These are phyloP conservation scores for Globisporangium splendens DNA, from an alignment of 352 stramenopile species.

Conservation along the genomic window DNA sequence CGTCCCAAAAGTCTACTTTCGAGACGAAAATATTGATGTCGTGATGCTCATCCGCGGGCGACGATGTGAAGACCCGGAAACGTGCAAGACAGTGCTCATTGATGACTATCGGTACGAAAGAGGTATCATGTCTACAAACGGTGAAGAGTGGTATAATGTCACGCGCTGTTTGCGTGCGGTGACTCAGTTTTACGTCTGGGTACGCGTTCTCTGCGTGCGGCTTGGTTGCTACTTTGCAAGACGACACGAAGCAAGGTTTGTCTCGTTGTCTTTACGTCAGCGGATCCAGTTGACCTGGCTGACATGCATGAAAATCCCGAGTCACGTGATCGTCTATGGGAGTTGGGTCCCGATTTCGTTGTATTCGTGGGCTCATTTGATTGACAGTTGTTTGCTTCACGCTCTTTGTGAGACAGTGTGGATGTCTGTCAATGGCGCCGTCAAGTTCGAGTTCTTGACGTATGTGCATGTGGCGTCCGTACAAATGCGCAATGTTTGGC, in stretches of 20 bases:
- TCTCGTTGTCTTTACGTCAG: background rate
- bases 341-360: constrained; percentile 16
- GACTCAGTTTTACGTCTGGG: constrained; percentile 31
- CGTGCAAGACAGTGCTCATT: constrained; percentile 2
- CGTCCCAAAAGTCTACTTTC: background rate
- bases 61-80: background rate
- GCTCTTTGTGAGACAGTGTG: constrained; percentile 12
- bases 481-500: constrained; percentile 18
- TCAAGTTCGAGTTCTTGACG: constrained; percentile 13
- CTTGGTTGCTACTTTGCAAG: constrained; percentile 10
- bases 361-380: constrained; percentile 14
- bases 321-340: constrained; percentile 20
- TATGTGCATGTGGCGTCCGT: constrained; percentile 16
- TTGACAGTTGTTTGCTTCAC: constrained; percentile 14
- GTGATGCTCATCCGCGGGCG: constrained; percentile 3
- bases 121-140: constrained; percentile 27
- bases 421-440: constrained; percentile 14
- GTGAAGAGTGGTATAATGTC: constrained; percentile 28
- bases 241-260: background rate
- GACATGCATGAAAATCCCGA: constrained; percentile 15
- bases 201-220: constrained; percentile 1
- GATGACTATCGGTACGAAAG: constrained; percentile 30
- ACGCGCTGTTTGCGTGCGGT: constrained; percentile 22
- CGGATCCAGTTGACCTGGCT: constrained; percentile 1
- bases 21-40: background rate